Percentiles rank a stretch among this genome's conserved stretches.
Conservation (phyloP, 345 rosid species). For the Arabis alpina region DNA sequence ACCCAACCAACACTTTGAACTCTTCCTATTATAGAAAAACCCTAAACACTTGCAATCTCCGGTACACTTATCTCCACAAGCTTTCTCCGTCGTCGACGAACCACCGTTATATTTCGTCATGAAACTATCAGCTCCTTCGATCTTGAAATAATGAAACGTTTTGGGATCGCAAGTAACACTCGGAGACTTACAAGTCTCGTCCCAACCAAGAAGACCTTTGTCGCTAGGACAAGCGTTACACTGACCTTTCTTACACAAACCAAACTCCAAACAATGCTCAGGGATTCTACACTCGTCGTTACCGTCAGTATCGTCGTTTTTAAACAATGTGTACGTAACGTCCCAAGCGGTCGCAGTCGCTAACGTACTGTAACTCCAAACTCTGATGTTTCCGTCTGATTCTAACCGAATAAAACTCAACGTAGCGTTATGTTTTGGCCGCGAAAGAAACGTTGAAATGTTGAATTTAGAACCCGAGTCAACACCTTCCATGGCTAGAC, state of each 20-base stretch:
- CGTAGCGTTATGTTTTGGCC: constrained; percentile 55
- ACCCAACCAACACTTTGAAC: constrained; percentile 60
- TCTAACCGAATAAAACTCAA: constrained; percentile 49
- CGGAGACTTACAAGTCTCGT: constrained; percentile 45
- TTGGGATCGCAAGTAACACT: constrained; percentile 30
- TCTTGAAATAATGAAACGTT: constrained; percentile 45
- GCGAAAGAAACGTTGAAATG: constrained; percentile 17
- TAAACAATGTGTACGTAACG: constrained; percentile 49
- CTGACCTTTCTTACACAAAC: constrained; percentile 42
- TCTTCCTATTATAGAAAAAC: constrained; percentile 53
- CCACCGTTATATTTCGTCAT: constrained; percentile 53
- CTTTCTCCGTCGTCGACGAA: constrained; percentile 44
- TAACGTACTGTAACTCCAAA: constrained; percentile 49
- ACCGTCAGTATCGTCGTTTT: constrained; percentile 31
- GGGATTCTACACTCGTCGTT: constrained; percentile 46
- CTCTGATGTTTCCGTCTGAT: constrained; percentile 56
- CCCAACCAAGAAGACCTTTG: constrained; percentile 53
- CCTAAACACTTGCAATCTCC: constrained; percentile 67
- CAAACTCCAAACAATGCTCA: constrained; percentile 38
- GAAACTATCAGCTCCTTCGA: constrained; percentile 63
- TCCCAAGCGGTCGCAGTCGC: constrained; percentile 49
- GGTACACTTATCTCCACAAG: constrained; percentile 56
- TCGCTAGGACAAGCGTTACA: constrained; percentile 46
- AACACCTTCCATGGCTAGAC: constrained; percentile 22
- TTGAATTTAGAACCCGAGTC: constrained; percentile 25